Evolutionary conservation across 768 basidiomycete species (phyloP), one percentile per base, ranked within the genome.

Genomic region (Hericium erinaceus): DNA sequence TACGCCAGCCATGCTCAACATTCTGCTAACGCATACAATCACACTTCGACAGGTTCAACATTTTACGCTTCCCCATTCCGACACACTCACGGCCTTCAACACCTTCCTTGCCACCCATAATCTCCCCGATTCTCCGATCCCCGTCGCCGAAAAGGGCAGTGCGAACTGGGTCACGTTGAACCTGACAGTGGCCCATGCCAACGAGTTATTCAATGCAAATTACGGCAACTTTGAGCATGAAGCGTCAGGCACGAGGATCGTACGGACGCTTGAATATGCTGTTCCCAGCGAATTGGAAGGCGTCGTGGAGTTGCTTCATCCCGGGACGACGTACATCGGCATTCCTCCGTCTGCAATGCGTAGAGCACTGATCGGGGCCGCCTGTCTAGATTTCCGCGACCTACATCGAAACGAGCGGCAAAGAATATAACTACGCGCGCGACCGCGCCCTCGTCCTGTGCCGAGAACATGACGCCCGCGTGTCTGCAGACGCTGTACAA

Each of bases 131-230:
- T 8, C 6, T 33, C 9, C 8, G 8, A 33, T 33, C 0, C 2
- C 33, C 1, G 8, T 33, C 33, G 33, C 9, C 0, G 33, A 8
- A 33, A 8, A 33, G 33, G 33, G 33, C 33, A 33, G 33, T 8
- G 33, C 33, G 33, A 33, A 46, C 49, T 50, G 20, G 20, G 15
- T 50, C 10, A 50, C 18, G 49, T 13, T 64, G 52, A 53, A 57
- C 24, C 57, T 69, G 6, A 64, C 68, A 6, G 68, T 68, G 24
- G 60, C 62, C 56, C 58, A 67, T 54, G 69, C 67, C 6, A 68
- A 70, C 57, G 59, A 62, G 11, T 57, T 70, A 8, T 53, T 67
- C 46, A 57, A 58, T 20, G 56, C 66, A 16, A 46, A 65, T 11
- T 67, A 64, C 59, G 22, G 50, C 33, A 4, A 18, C 15, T 64